These are phyloP conservation scores for Fusarium agapanthi DNA, from an alignment of 2,329 filamentous ascomycete genomes.

Conservation along the genomic window DNA sequence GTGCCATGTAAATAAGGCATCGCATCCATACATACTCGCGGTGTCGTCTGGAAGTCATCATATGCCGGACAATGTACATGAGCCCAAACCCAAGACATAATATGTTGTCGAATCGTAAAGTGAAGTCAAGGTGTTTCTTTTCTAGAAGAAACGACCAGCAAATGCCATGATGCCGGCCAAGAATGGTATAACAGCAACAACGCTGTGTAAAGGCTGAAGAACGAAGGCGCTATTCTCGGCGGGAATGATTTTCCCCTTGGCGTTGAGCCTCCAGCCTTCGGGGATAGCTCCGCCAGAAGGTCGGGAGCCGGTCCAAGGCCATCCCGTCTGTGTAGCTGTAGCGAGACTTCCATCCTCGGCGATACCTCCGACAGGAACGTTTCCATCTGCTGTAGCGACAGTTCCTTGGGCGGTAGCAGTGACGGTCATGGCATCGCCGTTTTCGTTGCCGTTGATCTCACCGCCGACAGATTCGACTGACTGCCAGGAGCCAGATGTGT, in stretches of 20 bases:
- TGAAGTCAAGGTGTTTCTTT: neutral
- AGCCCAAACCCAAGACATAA: neutral
- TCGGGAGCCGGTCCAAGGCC: slow-evolving; percentile 72
- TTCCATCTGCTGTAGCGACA: slow-evolving; percentile 70
- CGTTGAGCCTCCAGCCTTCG: slow-evolving; percentile 81
- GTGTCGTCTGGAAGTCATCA: neutral
- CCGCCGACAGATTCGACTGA: slow-evolving; percentile 87
- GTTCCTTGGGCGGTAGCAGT: slow-evolving; percentile 69
- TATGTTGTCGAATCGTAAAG: slow-evolving; percentile 1
- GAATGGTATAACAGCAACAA: slow-evolving; percentile 41
- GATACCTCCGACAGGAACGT: slow-evolving; percentile 76
- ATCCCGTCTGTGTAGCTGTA: slow-evolving; percentile 66
- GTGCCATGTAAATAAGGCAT: slow-evolving; percentile 12
- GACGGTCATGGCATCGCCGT: slow-evolving; percentile 59
- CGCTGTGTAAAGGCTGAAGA: slow-evolving; percentile 29
- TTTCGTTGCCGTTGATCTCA: slow-evolving; percentile 73
- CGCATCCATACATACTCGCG: slow-evolving; percentile 2
- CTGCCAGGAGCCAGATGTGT: slow-evolving; percentile 79
- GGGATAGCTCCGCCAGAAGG: slow-evolving; percentile 69
- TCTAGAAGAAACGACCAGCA: slow-evolving; percentile 34
- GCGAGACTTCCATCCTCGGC: slow-evolving; percentile 63
- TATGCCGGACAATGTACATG: neutral
- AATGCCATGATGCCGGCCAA: slow-evolving; percentile 40
- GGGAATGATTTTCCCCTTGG: slow-evolving; percentile 81
- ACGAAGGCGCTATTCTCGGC: slow-evolving; percentile 58